Conservation (phyloP, 257 asterid genomes). For the Solanum bulbocastanum region DNA sequence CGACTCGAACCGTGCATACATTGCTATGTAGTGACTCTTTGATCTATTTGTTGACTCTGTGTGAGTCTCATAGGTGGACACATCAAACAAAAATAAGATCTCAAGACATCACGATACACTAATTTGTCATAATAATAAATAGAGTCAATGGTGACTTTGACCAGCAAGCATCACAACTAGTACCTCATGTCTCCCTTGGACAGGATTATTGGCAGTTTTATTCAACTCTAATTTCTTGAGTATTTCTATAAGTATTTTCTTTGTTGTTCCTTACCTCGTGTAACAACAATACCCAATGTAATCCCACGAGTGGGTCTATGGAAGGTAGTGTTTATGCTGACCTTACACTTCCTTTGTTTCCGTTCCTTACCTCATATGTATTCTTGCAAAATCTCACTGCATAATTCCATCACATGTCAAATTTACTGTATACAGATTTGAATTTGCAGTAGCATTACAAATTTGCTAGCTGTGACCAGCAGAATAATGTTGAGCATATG, state of each 20-base stretch:
- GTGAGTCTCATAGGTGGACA: not conserved
- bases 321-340: not conserved
- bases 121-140: not conserved
- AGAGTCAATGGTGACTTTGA: not conserved
- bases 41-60: not conserved
- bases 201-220: not conserved
- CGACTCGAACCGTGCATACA: not conserved
- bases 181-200: not conserved
- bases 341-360: not conserved
- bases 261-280: not conserved
- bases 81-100: not conserved
- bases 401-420: not conserved
- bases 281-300: not conserved
- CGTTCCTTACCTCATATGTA: not conserved
- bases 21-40: not conserved
- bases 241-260: not conserved
- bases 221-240: no score
- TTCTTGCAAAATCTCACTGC: not conserved
- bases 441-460: not conserved
- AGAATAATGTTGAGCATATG: not conserved
- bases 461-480: not conserved
- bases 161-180: not conserved
- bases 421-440: not conserved
- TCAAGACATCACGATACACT: not conserved
- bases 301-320: not conserved